Evolutionary conservation across 306 rosid genomes (phyloP).

Genomic region (Carpinus viminea): DNA sequence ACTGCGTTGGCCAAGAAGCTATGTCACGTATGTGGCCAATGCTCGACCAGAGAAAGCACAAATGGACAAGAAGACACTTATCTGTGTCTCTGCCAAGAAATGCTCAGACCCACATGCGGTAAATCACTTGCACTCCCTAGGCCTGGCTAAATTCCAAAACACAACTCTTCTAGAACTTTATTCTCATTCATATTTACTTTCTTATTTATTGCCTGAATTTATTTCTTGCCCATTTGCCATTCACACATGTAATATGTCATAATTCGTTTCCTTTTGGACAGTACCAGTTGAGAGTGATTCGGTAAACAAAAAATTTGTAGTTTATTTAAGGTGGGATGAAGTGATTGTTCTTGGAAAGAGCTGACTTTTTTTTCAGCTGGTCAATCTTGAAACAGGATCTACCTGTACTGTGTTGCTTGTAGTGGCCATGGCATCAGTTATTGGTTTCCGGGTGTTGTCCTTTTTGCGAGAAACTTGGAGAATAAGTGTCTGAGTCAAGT

Average conservation of each 20-base stretch:
- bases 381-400: neutral
- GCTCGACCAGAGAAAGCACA: slow-evolving; percentile 12
- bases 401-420: slow-evolving; percentile 6
- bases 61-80: neutral
- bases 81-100: neutral
- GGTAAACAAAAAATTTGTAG: neutral
- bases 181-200: neutral
- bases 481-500: slow-evolving; percentile 27
- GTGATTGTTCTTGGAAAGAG: neutral
- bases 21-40: slow-evolving; percentile 17
- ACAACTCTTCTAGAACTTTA: neutral
- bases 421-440: slow-evolving; percentile 50
- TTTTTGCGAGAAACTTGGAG: slow-evolving; percentile 18
- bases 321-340: neutral
- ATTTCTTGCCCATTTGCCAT: neutral
- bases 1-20: neutral
- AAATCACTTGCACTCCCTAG: neutral
- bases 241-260: neutral
- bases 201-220: neutral
- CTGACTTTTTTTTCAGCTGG: neutral
- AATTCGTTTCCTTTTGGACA: neutral
- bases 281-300: neutral
- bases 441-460: slow-evolving; percentile 39
- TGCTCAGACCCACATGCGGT: neutral
- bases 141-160: neutral